Evolutionary conservation across 2,329 filamentous ascomycete genomes (phyloP), one percentile per base, ranked within the genome.

Genomic region (Harringtonia lauricola): DNA sequence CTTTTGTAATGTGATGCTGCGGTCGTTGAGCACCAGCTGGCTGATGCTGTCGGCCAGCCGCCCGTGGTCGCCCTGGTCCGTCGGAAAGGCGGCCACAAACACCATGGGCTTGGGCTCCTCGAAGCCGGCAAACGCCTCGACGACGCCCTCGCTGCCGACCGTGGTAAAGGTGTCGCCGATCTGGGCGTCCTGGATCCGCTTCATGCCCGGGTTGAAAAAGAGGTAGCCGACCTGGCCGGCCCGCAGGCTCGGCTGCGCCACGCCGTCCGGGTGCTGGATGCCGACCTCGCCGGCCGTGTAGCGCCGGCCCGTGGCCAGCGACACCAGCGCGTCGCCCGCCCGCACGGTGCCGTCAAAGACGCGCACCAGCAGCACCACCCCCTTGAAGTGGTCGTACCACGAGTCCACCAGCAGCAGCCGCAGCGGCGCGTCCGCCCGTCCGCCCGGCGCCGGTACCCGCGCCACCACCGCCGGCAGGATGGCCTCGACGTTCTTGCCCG

Each of bases 61-160:
- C 36, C 77, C 75, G 57, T 94, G 90, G 60, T 95, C 86, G 54
- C 81, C 71, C 53, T 94, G 88, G 56, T 98, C 89, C 0, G 89
- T 88, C 0, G 92, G 92, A 55, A 95, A 98, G 0, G 92, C 92
- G 1, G 90, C 89, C 4, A 98, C 92, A 54, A 98, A 98, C 5
- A 98, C 92, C 92, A 98, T 98, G 7, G 89, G 84, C 61, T 98
- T 94, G 1, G 92, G 90, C 61, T 98, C 92, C 58, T 95, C 90
- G 48, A 98, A 98, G 3, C 90, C 92, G 0, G 88, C 87, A 43
- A 89, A 81, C 13, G 86, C 80, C 59, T 89, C 73, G 2, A 98
- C 88, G 1, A 72, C 57, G 46, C 78, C 76, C 63, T 95, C 86
- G 19, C 69, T 79, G 2, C 86, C 88, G 3, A 88, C 74, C 2